Conservation (phyloP, 1,139 yeast genomes). For the Pneumocystis sp. region DNA sequence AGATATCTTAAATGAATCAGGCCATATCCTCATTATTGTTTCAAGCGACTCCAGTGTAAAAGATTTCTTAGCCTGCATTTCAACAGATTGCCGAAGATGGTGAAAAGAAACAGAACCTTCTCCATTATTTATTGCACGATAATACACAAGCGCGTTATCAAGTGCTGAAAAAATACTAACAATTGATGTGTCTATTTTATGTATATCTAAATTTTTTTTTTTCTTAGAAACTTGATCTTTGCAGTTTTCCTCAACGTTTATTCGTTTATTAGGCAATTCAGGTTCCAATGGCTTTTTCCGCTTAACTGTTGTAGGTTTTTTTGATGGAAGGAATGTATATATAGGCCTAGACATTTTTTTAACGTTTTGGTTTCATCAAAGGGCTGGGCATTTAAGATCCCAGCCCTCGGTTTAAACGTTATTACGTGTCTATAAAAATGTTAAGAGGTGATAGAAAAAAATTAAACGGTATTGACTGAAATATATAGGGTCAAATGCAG, state of each 20-base stretch:
- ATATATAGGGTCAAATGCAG: slow-evolving; percentile 29
- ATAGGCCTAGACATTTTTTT: background rate
- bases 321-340: background rate
- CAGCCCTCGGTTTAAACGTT: background rate
- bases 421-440: background rate
- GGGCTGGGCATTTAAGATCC: background rate
- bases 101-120: background rate
- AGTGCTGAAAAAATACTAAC: background rate
- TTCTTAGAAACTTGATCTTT: background rate
- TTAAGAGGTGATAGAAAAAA: background rate
- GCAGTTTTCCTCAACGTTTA: background rate
- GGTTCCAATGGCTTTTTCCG: background rate
- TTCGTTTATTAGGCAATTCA: background rate
- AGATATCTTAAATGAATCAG: background rate
- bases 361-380: background rate
- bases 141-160: background rate
- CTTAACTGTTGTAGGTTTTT: background rate
- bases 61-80: background rate
- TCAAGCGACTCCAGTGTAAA: background rate
- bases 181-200: background rate
- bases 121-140: background rate
- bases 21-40: background rate
- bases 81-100: background rate
- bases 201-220: background rate
- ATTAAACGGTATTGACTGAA: background rate